Evolutionary conservation across 176 grass and related monocot species (phyloP).

Genomic region (Urochloa ruziziensis): DNA sequence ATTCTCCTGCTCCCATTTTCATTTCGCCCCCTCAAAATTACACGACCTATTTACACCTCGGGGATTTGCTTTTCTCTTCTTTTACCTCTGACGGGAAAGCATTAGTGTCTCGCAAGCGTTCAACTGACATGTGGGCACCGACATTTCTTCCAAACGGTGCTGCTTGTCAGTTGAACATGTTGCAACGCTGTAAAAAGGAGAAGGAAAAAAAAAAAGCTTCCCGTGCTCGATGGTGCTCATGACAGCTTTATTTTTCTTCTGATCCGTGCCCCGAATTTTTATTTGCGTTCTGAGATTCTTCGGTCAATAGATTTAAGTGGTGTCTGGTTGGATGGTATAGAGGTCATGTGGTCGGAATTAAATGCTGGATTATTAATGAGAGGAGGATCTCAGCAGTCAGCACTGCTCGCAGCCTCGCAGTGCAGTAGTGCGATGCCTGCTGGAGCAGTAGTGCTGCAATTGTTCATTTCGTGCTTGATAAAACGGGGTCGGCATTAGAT

Average conservation of each 20-base stretch:
- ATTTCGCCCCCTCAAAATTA: neutral
- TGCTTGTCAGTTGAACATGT: slow-evolving; percentile 36
- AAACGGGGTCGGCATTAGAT: too few relatives aligned
- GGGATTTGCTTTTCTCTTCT: neutral
- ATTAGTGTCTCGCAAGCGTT: neutral
- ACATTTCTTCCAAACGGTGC: slow-evolving; percentile 16
- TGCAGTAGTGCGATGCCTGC: neutral
- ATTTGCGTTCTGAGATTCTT: slow-evolving; percentile 6
- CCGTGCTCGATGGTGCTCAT: neutral
- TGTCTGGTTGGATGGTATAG: neutral
- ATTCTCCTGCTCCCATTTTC: neutral
- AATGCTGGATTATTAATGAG: slow-evolving; percentile 32
- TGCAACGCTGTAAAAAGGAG: slow-evolving; percentile 30
- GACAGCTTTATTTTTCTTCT: neutral
- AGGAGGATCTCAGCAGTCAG: neutral
- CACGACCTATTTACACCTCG: neutral
- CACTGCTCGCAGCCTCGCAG: neutral
- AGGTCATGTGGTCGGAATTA: slow-evolving; percentile 34
- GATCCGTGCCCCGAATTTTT: neutral
- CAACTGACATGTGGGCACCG: slow-evolving; percentile 40
- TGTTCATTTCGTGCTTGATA: neutral
- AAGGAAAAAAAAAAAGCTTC: neutral
- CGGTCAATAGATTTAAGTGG: neutral
- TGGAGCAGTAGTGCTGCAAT: neutral
- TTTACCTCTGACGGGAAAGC: slow-evolving; percentile 4